Evolutionary conservation across 345 rosid genomes (phyloP).

Genomic region (rapeseed (Brassica napus)): Da-Ae NC_063452.1:16419001-16419500

Average conservation of each 20-base stretch:
- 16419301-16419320: constrained; percentile 50
- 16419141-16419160: constrained; percentile 77
- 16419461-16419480: constrained; percentile 21
- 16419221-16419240: constrained; percentile 70
- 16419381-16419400: constrained; percentile 11
- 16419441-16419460: constrained; percentile 41
- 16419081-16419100: constrained; percentile 63
- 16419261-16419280: constrained; percentile 82
- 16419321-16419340: neutral
- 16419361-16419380: neutral
- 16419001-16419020: constrained; percentile 78
- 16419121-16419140: constrained; percentile 64
- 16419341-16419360: neutral
- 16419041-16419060: constrained; percentile 39
- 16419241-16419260: constrained; percentile 73
- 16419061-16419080: constrained; percentile 40
- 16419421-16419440: constrained; percentile 36
- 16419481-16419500: neutral
- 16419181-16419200: constrained; percentile 80
- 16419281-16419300: constrained; percentile 60
- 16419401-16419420: constrained; percentile 37
- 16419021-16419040: constrained; percentile 75
- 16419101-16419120: constrained; percentile 74
- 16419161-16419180: constrained; percentile 86
- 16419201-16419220: constrained; percentile 76